Evolutionary conservation across 805 yeast genomes (phyloP).

Genomic region (Suhomyces sp.): DNA sequence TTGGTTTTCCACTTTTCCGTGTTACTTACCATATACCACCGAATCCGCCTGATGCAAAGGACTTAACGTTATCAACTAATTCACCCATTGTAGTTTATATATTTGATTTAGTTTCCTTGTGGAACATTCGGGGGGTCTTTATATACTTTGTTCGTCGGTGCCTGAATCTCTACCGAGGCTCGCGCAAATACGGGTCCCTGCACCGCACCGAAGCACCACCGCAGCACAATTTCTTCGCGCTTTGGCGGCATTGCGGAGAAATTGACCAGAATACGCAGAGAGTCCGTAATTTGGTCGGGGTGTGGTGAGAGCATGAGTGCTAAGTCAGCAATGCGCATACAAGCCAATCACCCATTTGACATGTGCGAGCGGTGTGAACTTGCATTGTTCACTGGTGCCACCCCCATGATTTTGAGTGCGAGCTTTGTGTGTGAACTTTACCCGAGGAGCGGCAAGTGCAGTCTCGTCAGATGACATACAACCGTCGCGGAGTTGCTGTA

Average conservation of each 20-base stretch:
- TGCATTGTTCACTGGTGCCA: background rate
- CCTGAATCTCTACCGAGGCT: conserved; percentile 1
- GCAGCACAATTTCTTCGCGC: background rate
- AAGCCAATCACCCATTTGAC: background rate
- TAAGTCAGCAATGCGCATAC: background rate
- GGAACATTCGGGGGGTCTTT: conserved; percentile 3
- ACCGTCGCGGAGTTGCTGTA: background rate
- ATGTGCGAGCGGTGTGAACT: background rate
- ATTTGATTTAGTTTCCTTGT: background rate
- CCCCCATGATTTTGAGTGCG: background rate
- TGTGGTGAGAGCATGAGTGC: background rate
- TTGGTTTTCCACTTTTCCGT: too few relatives aligned
- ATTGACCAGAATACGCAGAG: background rate
- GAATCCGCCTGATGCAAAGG: conserved; percentile 89
- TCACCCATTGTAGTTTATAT: conserved; percentile 19
- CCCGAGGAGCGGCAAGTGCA: background rate
- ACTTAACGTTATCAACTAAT: conserved; percentile 74
- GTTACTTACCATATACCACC: conserved; percentile 69
- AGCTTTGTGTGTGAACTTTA: background rate
- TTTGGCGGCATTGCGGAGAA: background rate
- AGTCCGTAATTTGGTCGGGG: background rate
- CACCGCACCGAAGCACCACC: conserved; percentile 2
- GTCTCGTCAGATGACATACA: background rate
- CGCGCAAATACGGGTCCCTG: background rate
- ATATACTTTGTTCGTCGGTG: conserved; percentile 1